Evolutionary conservation across 202 grass and related monocot genomes (phyloP).

Genomic region (Setaria viridis): DNA sequence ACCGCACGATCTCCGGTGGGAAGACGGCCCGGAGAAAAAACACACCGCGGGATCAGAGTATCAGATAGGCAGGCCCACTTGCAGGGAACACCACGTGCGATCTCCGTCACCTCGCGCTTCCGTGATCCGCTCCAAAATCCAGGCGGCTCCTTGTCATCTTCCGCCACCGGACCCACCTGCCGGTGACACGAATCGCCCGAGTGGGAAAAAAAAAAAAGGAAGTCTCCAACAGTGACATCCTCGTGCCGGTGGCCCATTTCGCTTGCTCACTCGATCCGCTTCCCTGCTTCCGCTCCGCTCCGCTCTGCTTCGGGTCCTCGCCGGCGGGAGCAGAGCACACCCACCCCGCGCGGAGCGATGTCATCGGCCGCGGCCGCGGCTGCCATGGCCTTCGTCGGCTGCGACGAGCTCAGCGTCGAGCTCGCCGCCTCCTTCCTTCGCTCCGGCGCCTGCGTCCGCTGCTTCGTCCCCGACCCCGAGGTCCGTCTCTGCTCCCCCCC

Average conservation of each 20-base stretch:
- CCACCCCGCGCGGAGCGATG: constrained; percentile 25
- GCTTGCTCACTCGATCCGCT: constrained; percentile 14
- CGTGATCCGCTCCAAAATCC: constrained; percentile 4
- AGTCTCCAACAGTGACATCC: not conserved
- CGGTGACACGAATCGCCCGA: not conserved
- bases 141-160: not conserved
- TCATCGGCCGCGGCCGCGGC: not conserved
- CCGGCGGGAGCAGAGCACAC: constrained; percentile 6
- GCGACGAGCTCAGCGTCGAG: constrained; percentile 52
- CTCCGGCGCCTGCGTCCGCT: constrained; percentile 66
- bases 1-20: not conserved
- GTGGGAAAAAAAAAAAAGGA: not conserved
- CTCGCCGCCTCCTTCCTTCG: constrained; percentile 71
- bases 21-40: not conserved
- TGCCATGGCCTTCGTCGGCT: constrained; percentile 71
- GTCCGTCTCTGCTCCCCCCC: not conserved
- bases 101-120: not conserved
- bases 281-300: constrained; percentile 20
- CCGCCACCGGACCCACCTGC: not conserved
- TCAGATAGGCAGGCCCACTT: not conserved
- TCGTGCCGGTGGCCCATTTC: not conserved
- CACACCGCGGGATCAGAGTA: not conserved
- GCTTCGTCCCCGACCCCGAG: constrained; percentile 45
- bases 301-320: constrained; percentile 14
- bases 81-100: not conserved